Percentiles rank a stretch among this genome's conserved stretches.
phyloP scores from a whole-genome alignment of 352 stramenopile genomes.

The Pythium pectinolyticum region DNA sequence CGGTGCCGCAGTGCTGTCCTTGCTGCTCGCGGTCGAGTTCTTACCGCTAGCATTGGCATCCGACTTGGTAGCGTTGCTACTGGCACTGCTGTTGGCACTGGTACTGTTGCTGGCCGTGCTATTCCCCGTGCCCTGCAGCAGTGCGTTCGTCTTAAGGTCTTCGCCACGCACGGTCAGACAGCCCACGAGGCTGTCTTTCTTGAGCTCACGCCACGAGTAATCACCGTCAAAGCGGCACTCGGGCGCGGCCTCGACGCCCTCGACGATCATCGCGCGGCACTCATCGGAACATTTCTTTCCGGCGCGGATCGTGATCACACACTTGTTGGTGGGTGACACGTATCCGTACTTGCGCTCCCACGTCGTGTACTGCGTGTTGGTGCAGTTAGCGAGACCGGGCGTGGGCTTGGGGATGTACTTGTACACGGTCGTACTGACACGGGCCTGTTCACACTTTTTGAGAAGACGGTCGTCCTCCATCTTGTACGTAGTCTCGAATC shows the following conservation, averaged over 20 bases:
- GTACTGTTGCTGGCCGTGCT: neutral
- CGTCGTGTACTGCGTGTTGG: neutral
- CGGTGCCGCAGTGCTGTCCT: neutral
- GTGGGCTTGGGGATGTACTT: neutral
- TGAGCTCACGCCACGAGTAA: neutral
- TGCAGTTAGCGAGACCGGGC: neutral
- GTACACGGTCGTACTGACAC: neutral
- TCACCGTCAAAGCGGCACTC: neutral
- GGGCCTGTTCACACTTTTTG: neutral
- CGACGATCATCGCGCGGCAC: constrained; percentile 2
- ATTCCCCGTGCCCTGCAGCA: neutral
- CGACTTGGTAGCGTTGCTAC: neutral
- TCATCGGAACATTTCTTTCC: neutral
- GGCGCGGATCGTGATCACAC: neutral
- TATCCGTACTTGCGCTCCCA: neutral
- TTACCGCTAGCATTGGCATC: no score
- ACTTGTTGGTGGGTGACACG: neutral
- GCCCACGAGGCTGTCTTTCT: neutral
- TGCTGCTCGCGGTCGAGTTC: no score
- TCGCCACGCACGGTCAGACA: neutral
- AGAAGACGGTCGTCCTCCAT: neutral
- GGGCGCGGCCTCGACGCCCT: neutral
- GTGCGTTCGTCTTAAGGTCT: neutral
- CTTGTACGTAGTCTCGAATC: neutral
- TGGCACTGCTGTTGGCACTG: neutral